Base-by-base conservation (phyloP, 345 rosid species). In the Moricandia arvensis region DNA sequence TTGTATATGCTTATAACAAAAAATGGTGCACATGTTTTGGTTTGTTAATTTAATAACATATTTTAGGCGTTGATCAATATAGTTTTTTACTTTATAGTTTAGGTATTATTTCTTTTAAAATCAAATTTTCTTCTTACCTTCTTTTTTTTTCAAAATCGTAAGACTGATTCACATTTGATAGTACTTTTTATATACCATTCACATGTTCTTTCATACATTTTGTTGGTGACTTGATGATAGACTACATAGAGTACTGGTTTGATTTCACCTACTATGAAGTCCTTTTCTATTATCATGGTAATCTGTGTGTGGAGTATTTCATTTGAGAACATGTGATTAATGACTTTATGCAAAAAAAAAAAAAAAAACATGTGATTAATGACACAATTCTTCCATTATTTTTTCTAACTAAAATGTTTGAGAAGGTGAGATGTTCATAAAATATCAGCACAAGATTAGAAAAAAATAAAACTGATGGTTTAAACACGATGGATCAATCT, bases 251-350 rank as follows among this genome's bases (percentile, higher is more conserved):
- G 41, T 37, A 37, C 18, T 8, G 5, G 4, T 57, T 66, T 54
- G 63, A 47, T 68, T 29, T 63, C 63, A 75, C 73, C 79, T 47
- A n/a, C n/a, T n/a, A n/a, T n/a, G 24, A 21, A 0, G 24, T 21
- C 2, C 24, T 21, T 21, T 21, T n/a, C n/a, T n/a, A 21, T 21
- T 21, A 21, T 21, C 1, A 21, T 21, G 5, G 41, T 30, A 30
- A 43, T 17, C 30, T 24, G 31, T 38, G 31, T 72, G 34, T 12
- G 4, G 66, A 74, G 33, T 66, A 75, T 59, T 41, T 58, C 33
- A 59, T 59, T 27, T 11, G 15, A 21, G 61, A 35, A 3, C 29
- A 58, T 58, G 60, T 33, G 35, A 73, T 67, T 59, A 34, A 59
- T 45, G 67, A 21, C n/a, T n/a, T n/a, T n/a, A n/a, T n/a, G n/a